Evolutionary conservation across 768 basidiomycete genomes (phyloP).

Genomic region (Auricularia cornea): DNA sequence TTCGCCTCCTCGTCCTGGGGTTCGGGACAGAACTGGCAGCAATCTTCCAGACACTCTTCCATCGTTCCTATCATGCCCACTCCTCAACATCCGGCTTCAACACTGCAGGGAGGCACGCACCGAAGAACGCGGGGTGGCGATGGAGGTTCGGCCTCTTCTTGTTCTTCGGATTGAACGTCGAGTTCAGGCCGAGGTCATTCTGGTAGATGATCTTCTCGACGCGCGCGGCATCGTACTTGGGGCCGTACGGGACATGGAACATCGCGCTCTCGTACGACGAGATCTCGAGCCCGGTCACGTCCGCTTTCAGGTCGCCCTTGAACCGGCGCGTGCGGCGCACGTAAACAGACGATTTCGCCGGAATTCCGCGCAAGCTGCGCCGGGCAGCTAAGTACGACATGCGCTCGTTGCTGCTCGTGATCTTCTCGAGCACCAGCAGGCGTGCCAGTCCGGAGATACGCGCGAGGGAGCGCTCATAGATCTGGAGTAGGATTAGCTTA

Average conservation of each 20-base stretch:
- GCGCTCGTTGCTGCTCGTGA: constrained; percentile 37
- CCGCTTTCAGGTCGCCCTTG: constrained; percentile 49
- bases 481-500: constrained; percentile 26
- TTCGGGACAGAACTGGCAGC: constrained; percentile 53
- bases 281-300: constrained; percentile 40
- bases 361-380: constrained; percentile 36
- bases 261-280: constrained; percentile 49
- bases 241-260: constrained; percentile 54
- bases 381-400: constrained; percentile 40
- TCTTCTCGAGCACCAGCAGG: constrained; percentile 52
- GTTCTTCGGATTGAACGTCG: constrained; percentile 57
- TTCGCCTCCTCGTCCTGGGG: constrained; percentile 50
- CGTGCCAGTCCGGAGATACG: constrained; percentile 53
- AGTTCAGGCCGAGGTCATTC: constrained; percentile 20
- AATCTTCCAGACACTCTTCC: constrained; percentile 49
- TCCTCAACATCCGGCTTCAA: background rate
- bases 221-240: constrained; percentile 46
- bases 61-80: constrained; percentile 25
- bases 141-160: constrained; percentile 45
- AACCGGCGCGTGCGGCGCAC: constrained; percentile 30
- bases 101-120: constrained; percentile 12
- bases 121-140: constrained; percentile 58
- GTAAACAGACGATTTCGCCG: constrained; percentile 30
- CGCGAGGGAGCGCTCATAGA: constrained; percentile 50
- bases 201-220: constrained; percentile 30